phyloP scores from a whole-genome alignment of 192 early-diverging fungal species.

The Umbelopsis sp. region DNA sequence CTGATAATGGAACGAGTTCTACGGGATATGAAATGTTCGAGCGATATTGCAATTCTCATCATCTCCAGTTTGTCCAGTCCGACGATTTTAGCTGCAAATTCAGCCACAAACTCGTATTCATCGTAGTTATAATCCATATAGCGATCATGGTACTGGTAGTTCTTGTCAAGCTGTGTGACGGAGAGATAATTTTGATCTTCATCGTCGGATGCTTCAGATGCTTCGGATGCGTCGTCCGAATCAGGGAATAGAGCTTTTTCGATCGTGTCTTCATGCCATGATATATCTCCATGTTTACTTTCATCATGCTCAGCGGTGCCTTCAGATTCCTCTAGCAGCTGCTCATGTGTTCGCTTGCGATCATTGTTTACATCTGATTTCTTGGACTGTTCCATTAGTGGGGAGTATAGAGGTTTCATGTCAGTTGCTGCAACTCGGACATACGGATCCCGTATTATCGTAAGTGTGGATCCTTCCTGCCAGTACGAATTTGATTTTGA shows the following conservation, averaged over 20 bases:
- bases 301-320: no score
- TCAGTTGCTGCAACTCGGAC: not conserved
- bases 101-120: not conserved
- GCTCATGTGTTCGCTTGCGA: not conserved
- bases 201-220: not conserved
- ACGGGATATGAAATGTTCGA: not conserved
- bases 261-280: not conserved
- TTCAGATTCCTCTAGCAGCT: not conserved
- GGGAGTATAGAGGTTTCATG: not conserved
- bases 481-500: not conserved
- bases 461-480: not conserved
- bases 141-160: not conserved
- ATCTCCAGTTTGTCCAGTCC: not conserved
- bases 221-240: no score
- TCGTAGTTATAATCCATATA: not conserved
- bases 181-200: not conserved
- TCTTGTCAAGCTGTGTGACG: not conserved
- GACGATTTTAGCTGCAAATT: not conserved
- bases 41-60: not conserved
- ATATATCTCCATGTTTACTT: not conserved
- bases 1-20: no score
- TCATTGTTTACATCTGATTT: no score
- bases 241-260: no score
- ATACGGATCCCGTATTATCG: constrained; percentile 3
- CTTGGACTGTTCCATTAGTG: no score